Evolutionary conservation across 2,329 filamentous ascomycete species (phyloP), one percentile per base, ranked within the genome.

Genomic region (Beauveria sp.): DNA sequence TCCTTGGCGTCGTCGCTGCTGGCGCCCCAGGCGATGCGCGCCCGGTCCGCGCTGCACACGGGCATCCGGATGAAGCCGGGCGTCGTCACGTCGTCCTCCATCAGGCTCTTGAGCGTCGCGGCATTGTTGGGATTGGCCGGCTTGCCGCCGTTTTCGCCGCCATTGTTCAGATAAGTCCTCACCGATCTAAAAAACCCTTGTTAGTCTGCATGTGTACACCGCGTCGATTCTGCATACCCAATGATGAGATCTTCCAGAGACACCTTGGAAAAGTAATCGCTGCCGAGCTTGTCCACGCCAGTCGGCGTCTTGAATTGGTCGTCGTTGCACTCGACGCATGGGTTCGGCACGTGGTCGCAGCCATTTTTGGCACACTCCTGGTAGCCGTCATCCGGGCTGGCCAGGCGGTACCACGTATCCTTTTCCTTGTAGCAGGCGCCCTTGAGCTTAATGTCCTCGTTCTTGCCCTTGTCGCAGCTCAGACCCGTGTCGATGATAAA

Each of bases 401-500:
- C 53, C 41, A 55, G 41, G 8, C 41, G 24, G 26, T 55, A 55
- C 24, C n/a, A 46, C 24, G 12, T 34, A 12, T 34, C 30, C 14
- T 12, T 46, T 18, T 55, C 26, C 41, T 72, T 55, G 61, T 64
- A 59, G 63, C 72, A 75, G 62, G 52, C 67, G 9, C 61, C 64
- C 9, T 68, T 70, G n/a, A 46, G 60, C 52, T 55, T 44, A 2
- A 55, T 40, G 26, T 44, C 40, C 52, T 41, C n/a, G 4, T 69
- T 52, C 43, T 58, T 59, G 16, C 63, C 65, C 20, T 67, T 60
- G 12, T 59, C 61, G 64, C 71, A 75, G 54, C 41, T 61, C 34
- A 53, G 51, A 47, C 30, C 30, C 12, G 30, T 34, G 30, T 34
- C 70, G 46, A 75, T 55, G 47, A 75, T 59, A 50, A 75, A 75